Conservation (phyloP, 2,329 filamentous ascomycete genomes). For the Ceratocystis eucalypticola region DNA sequence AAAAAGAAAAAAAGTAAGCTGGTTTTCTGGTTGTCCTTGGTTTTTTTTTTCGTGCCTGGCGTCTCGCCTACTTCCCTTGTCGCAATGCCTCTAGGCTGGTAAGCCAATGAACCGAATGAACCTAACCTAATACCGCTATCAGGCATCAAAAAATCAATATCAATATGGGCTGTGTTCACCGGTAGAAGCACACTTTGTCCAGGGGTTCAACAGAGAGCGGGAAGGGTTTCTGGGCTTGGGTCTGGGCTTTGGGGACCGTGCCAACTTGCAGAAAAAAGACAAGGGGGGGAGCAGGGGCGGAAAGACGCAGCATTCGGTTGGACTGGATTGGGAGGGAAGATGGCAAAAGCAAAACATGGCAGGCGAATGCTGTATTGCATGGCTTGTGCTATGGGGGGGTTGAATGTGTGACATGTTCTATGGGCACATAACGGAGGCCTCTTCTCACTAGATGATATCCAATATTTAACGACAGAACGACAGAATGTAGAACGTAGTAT, state of each 20-base stretch:
- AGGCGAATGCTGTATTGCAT: no score
- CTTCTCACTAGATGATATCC: no score
- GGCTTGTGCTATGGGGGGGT: no score
- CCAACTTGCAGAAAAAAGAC: neutral
- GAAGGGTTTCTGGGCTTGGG: neutral
- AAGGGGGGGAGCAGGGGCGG: neutral
- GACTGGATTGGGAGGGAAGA: neutral
- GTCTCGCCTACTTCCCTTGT: neutral
- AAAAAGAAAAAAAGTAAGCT: no score
- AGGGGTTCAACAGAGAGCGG: neutral
- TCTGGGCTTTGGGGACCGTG: constrained; percentile 1
- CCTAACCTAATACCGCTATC: no score
- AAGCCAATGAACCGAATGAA: neutral
- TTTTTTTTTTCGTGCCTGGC: neutral
- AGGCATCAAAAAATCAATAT: no score
- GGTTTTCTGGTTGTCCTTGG: neutral
- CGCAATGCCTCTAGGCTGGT: neutral
- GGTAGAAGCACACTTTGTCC: neutral
- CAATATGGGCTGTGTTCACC: neutral
- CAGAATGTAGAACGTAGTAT: no score
- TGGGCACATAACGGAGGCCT: no score
- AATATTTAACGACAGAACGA: no score
- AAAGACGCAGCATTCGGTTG: neutral
- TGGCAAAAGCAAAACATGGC: neutral
- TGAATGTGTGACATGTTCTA: no score